Conservation (phyloP, 31 red algal genomes). For the Odonthalia washingtoniensis region DNA sequence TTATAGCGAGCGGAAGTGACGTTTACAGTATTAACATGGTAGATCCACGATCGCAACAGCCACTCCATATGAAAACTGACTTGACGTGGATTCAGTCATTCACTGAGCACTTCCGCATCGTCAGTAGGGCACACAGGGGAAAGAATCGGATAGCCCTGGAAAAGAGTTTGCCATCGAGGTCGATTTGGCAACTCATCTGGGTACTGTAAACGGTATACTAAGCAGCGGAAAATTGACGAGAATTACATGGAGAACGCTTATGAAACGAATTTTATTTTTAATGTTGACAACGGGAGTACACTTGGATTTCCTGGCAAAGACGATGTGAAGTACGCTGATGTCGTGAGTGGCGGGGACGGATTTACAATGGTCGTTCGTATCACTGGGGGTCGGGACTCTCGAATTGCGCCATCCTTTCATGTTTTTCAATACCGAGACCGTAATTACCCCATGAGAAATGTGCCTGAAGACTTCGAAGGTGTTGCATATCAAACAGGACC, state of each 20-base stretch:
- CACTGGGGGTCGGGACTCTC: slow-evolving; percentile 15
- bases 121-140: slow-evolving; percentile 30
- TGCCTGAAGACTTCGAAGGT: slow-evolving; percentile 19
- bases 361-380: slow-evolving; percentile 57
- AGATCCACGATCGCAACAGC: not conserved
- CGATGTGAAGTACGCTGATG: slow-evolving; percentile 48
- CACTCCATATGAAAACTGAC: not conserved
- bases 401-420: slow-evolving; percentile 39
- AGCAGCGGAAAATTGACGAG: slow-evolving; percentile 20
- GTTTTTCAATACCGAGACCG: slow-evolving; percentile 39
- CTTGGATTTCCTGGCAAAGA: slow-evolving; percentile 28
- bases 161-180: slow-evolving; percentile 28
- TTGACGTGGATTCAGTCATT: slow-evolving; percentile 36
- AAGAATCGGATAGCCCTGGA: slow-evolving; percentile 4
- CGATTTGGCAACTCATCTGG: slow-evolving; percentile 40
- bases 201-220: not conserved
- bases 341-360: slow-evolving; percentile 35
- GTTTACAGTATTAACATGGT: not conserved
- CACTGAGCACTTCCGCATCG: slow-evolving; percentile 6
- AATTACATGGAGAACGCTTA: slow-evolving; percentile 25
- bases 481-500: slow-evolving; percentile 39
- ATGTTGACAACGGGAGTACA: slow-evolving; percentile 50
- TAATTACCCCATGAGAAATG: slow-evolving; percentile 33
- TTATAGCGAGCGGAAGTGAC: not conserved
- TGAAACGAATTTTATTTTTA: slow-evolving; percentile 56